Evolutionary conservation across 2,329 filamentous ascomycete genomes (phyloP), one percentile per base, ranked within the genome.

Genomic region (Fusarium buharicum): DNA sequence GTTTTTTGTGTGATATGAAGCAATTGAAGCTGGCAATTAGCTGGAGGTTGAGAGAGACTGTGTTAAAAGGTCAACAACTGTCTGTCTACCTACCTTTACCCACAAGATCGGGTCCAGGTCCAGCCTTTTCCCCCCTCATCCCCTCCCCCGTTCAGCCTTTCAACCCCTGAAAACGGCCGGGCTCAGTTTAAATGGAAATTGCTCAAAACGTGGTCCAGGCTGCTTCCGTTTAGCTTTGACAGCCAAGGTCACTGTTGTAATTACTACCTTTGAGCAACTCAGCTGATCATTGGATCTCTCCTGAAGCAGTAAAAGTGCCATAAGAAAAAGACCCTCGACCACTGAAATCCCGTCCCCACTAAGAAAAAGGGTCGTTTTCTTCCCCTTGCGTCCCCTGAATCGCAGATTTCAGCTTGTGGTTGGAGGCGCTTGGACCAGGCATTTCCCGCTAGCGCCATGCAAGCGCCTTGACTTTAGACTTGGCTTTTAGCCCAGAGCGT

Each of bases 371-470:
- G 55, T 55, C 50, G 40, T 17, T 55, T 41, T 38, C 17, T 28
- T 61, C 55, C 61, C 61, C 56, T 62, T 56, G 57, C 17, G 31
- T 61, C 55, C 61, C 61, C 56, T 62, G 61, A 62, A 64, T 57
- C 39, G 48, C 47, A 48, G 31, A 41, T 46, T 18, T 50, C 57
- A 60, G 36, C 53, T 62, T 51, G 48, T 58, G 46, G 38, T 56
- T 36, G 47, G 48, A 60, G 46, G 50, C 44, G 63, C 53, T 41
- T 37, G 48, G 41, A 22, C 48, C 54, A 63, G 18, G 28, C 61
- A 31, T 56, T 53, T 41, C 38, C 45, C 45, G 6, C 46, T 70
- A 69, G 67, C 63, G 67, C 54, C 58, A 67, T 70, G 64, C 65
- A 50, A 69, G 57, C 68, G 52, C 62, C 62, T 63, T 36, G 47